Evolutionary conservation across 73 alveolate species (phyloP).

Genomic region (Tetrahymena thermophila): DNA sequence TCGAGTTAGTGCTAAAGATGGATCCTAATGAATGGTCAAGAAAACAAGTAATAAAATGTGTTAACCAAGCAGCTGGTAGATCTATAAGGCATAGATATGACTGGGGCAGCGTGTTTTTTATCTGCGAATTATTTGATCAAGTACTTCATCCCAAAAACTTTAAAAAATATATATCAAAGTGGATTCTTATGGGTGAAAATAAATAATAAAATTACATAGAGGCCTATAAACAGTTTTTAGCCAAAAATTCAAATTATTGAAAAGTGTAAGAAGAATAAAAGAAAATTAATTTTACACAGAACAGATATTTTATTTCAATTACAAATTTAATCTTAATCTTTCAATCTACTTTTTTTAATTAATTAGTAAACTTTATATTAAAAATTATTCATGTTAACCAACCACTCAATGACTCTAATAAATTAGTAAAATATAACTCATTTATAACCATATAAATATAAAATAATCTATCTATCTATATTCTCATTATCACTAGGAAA

Average conservation of each 20-base stretch:
- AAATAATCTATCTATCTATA: no score
- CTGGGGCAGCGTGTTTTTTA: constrained; percentile 56
- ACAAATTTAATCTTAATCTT: no score
- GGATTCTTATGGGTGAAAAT: neutral
- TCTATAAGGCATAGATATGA: constrained; percentile 90
- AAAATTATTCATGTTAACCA: no score
- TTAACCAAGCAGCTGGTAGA: constrained; percentile 94
- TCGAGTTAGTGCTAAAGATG: constrained; percentile 58
- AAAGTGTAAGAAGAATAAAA: neutral
- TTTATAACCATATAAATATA: neutral
- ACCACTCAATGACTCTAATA: neutral
- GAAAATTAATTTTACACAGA: no score
- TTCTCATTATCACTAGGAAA: no score
- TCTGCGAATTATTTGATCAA: neutral
- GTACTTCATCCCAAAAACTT: neutral
- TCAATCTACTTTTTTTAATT: neutral
- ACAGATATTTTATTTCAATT: neutral
- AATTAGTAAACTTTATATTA: neutral
- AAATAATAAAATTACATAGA: neutral
- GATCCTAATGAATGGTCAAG: constrained; percentile 89
- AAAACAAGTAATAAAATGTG: constrained; percentile 83
- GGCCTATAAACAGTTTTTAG: neutral
- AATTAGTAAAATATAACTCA: neutral
- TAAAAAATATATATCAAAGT: neutral
- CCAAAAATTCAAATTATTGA: neutral